phyloP scores from a whole-genome alignment of 2,329 filamentous ascomycete species.

The Fusarium sp. region DNA sequence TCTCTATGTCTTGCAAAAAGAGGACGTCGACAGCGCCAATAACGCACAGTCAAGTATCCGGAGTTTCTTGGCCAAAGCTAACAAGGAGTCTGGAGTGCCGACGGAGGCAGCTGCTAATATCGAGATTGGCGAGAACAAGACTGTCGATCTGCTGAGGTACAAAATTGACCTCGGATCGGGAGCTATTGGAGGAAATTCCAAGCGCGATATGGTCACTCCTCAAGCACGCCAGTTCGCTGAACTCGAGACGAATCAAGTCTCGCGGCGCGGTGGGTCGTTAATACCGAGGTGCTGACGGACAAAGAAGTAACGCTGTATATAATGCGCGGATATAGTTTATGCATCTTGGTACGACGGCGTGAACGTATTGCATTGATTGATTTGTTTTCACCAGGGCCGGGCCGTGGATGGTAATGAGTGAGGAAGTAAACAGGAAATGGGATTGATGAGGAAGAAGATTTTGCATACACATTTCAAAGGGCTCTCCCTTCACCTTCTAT shows the following conservation, averaged over 20 bases:
- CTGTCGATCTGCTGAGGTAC: slow-evolving; percentile 67
- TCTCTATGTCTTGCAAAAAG: slow-evolving; percentile 73
- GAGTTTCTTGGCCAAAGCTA: slow-evolving; percentile 66
- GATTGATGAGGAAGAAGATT: slow-evolving; percentile 40
- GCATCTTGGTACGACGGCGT: slow-evolving; percentile 36
- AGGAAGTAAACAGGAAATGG: slow-evolving; percentile 24
- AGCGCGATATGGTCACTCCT: slow-evolving; percentile 31
- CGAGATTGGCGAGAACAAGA: slow-evolving; percentile 61
- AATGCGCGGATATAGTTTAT: slow-evolving; percentile 38
- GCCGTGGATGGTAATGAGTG: slow-evolving; percentile 43
- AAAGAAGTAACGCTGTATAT: slow-evolving; percentile 42
- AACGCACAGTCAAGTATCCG: slow-evolving; percentile 70
- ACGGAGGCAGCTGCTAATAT: slow-evolving; percentile 60
- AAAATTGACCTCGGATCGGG: slow-evolving; percentile 57
- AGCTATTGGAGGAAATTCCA: slow-evolving; percentile 48
- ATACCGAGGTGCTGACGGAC: slow-evolving; percentile 9
- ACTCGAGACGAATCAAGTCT: slow-evolving; percentile 5
- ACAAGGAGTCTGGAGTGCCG: slow-evolving; percentile 46
- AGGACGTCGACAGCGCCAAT: slow-evolving; percentile 66
- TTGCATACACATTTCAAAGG: slow-evolving; percentile 46
- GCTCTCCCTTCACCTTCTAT: slow-evolving; percentile 40
- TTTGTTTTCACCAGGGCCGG: slow-evolving; percentile 28
- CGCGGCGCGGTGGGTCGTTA: slow-evolving; percentile 28
- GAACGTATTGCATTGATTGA: slow-evolving; percentile 26
- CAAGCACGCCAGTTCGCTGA: slow-evolving; percentile 5